Percentiles rank a stretch among this genome's conserved stretches.
Conservation (phyloP, 768 basidiomycete genomes). For the Gloeostereum incarnatum region DNA sequence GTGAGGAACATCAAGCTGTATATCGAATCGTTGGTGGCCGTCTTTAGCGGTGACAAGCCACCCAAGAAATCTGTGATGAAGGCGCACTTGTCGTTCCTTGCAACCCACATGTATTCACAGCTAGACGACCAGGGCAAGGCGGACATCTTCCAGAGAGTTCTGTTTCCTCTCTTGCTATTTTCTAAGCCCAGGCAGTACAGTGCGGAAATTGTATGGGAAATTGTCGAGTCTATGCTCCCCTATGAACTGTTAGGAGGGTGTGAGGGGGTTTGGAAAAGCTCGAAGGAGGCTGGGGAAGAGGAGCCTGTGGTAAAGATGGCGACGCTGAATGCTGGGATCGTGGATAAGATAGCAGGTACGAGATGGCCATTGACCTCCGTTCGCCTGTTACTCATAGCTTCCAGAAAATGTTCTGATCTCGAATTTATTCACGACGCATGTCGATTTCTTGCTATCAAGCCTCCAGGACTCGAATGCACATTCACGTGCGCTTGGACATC, state of each 20-base stretch:
- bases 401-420: conserved; percentile 61
- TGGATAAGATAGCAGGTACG: conserved; percentile 58
- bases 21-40: conserved; percentile 29
- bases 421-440: conserved; percentile 27
- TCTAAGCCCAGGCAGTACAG: conserved; percentile 66
- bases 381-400: neutral
- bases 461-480: conserved; percentile 37
- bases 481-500: too few relatives aligned
- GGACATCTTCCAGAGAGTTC: conserved; percentile 35
- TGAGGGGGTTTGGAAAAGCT: conserved; percentile 27
- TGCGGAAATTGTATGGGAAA: conserved; percentile 61
- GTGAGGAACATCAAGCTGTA: conserved; percentile 27
- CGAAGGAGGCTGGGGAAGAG: conserved; percentile 20
- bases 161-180: conserved; percentile 71
- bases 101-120: conserved; percentile 28
- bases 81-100: conserved; percentile 49
- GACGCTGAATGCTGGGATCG: conserved; percentile 42
- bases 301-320: conserved; percentile 34
- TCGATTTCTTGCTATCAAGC: conserved; percentile 41
- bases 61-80: conserved; percentile 43
- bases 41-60: conserved; percentile 24
- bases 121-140: conserved; percentile 16
- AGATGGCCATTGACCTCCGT: neutral
- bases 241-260: conserved; percentile 52
- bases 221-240: conserved; percentile 23